Evolutionary conservation across 768 basidiomycete species (phyloP).

Genomic region (Aureoboletus auriporus): DNA sequence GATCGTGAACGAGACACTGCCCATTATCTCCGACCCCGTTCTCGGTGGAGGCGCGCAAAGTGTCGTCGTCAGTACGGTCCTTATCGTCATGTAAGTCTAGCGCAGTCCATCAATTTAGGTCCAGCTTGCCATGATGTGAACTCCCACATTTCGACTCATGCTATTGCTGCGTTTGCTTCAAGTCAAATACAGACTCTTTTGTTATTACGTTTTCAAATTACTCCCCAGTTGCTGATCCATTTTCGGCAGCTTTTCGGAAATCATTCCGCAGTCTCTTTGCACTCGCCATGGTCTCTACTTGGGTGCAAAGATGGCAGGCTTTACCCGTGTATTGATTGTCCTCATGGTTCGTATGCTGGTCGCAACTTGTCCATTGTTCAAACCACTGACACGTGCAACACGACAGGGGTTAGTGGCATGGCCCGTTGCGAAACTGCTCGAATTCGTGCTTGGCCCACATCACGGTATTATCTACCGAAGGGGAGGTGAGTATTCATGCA

Average conservation of each 20-base stretch:
- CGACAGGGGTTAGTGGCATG: slow-evolving; percentile 68
- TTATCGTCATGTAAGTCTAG: slow-evolving; percentile 78
- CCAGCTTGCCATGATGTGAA: not conserved
- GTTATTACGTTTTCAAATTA: not conserved
- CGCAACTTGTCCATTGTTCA: not conserved
- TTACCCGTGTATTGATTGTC: slow-evolving; percentile 66
- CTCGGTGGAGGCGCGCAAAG: slow-evolving; percentile 76
- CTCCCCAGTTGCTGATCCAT: not conserved
- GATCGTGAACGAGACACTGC: slow-evolving; percentile 88
- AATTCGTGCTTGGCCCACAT: slow-evolving; percentile 73
- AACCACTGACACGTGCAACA: not conserved
- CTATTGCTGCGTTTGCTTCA: not conserved
- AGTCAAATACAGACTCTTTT: no score
- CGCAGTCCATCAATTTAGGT: not conserved
- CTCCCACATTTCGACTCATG: not conserved
- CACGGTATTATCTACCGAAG: slow-evolving; percentile 91
- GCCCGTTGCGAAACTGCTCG: slow-evolving; percentile 83
- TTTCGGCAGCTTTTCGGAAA: slow-evolving; percentile 71
- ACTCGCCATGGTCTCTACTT: slow-evolving; percentile 87
- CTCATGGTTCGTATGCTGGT: slow-evolving; percentile 42
- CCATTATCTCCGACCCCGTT: slow-evolving; percentile 75
- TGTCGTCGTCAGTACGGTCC: slow-evolving; percentile 76
- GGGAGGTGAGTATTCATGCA: slow-evolving; percentile 37
- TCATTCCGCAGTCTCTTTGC: slow-evolving; percentile 91
- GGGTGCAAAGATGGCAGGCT: slow-evolving; percentile 79